These are phyloP conservation scores for Paspalum notatum DNA, from an alignment of 176 grass and related monocot genomes.

Conservation along the genomic window DNA sequence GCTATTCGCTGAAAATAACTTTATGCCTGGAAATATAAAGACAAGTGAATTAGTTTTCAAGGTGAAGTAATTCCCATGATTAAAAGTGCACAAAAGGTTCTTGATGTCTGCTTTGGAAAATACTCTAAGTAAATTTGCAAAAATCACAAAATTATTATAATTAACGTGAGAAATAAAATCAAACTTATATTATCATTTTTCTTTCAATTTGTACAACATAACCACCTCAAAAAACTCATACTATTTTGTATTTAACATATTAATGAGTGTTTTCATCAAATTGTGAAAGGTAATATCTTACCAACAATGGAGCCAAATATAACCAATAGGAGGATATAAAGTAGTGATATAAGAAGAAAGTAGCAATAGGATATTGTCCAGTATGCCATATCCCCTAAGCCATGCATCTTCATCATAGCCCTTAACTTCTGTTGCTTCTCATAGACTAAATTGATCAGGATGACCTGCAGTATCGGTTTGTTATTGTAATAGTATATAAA, in stretches of 20 bases:
- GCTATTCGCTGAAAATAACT: conserved; percentile 57
- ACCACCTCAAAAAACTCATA: background rate
- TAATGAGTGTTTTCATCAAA: background rate
- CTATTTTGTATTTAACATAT: conserved; percentile 16
- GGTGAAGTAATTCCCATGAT: background rate
- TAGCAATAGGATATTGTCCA: conserved; percentile 77
- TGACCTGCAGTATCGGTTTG: conserved; percentile 47
- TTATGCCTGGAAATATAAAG: conserved; percentile 54
- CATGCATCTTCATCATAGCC: conserved; percentile 91
- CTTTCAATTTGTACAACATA: background rate
- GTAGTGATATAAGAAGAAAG: conserved; percentile 62
- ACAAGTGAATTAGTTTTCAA: background rate
- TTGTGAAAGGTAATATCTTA: conserved; percentile 28
- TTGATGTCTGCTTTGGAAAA: background rate
- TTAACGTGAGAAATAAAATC: background rate
- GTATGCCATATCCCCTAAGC: conserved; percentile 68
- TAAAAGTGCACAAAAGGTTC: background rate
- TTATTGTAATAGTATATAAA: background rate
- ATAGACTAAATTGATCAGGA: conserved; percentile 61
- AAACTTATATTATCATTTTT: background rate
- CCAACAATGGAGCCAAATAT: conserved; percentile 65
- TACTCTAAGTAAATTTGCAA: background rate
- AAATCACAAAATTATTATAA: background rate
- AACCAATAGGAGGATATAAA: conserved; percentile 64
- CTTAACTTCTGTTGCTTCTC: conserved; percentile 85